A percentile compares a stretch with the other conserved stretches of the same genome.
Evolutionary conservation across 495 filamentous ascomycete genomes (phyloP).

Genomic region (Apodospora peruviana): DNA sequence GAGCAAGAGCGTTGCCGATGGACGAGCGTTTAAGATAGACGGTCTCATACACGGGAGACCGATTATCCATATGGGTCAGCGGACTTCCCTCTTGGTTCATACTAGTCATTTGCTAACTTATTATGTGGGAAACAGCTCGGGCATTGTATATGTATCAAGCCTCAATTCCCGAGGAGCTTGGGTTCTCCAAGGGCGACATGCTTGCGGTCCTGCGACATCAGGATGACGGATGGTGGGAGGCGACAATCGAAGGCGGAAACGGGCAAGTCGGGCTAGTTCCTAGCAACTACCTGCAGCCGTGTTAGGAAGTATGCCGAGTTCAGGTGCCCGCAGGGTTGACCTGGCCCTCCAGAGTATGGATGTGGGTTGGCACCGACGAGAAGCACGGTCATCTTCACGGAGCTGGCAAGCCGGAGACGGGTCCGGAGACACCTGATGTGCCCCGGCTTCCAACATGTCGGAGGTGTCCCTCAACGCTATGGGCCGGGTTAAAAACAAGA

Average conservation of each 20-base stretch:
- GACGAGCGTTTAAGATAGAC: too few species aligned
- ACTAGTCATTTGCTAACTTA: background rate
- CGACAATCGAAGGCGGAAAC: constrained; percentile 73
- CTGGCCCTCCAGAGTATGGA: too few species aligned
- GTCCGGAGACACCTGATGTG: too few species aligned
- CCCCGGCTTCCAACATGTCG: too few species aligned
- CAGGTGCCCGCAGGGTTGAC: too few species aligned
- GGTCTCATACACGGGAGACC: constrained; percentile 70
- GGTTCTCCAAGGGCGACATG: constrained; percentile 88
- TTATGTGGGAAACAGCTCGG: constrained; percentile 62
- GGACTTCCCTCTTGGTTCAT: background rate
- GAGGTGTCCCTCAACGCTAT: too few species aligned
- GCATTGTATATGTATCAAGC: constrained; percentile 92
- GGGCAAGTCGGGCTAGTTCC: constrained; percentile 81
- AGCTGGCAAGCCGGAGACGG: too few species aligned
- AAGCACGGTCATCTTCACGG: too few species aligned
- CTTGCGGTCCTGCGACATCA: constrained; percentile 86
- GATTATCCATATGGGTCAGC: constrained; percentile 92
- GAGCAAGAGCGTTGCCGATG: constrained; percentile 77
- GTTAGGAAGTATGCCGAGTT: too few species aligned
- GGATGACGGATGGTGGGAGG: constrained; percentile 99
- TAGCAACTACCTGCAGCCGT: constrained; percentile 89
- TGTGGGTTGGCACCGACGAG: too few species aligned
- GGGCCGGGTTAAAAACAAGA: too few species aligned
- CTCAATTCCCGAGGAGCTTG: constrained; percentile 89